Conservation (phyloP, 345 rosid species). For the Triadica sebifera region DNA sequence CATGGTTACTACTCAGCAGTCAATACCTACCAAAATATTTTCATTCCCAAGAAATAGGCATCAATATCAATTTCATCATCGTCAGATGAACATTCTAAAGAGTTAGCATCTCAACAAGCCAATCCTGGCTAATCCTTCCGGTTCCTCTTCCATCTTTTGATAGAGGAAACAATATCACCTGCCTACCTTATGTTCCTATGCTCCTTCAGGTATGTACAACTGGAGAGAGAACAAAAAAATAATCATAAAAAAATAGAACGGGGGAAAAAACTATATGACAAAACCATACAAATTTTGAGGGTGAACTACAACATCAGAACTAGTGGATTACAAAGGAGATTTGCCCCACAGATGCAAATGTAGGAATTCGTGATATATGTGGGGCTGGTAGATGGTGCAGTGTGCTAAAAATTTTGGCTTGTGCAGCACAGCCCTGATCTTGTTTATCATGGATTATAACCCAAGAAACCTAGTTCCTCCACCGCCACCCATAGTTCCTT, state of each 20-base stretch:
- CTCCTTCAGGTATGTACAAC: constrained; percentile 7
- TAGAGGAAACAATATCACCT: constrained; percentile 6
- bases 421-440: not conserved
- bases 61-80: too few relatives aligned
- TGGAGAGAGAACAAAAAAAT: not conserved
- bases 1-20: too few relatives aligned
- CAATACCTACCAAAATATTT: too few relatives aligned
- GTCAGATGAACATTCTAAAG: not conserved
- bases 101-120: not conserved
- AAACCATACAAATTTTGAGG: constrained; percentile 22
- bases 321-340: constrained; percentile 3
- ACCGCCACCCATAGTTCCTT: constrained; percentile 13
- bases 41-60: too few relatives aligned
- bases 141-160: not conserved
- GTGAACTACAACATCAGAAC: constrained; percentile 11
- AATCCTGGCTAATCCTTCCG: not conserved
- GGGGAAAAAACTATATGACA: too few relatives aligned
- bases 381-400: constrained; percentile 10
- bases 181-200: not conserved
- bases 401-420: constrained; percentile 2
- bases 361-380: constrained; percentile 8
- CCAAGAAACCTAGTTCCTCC: constrained; percentile 14
- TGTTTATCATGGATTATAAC: constrained; percentile 8
- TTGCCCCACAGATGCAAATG: constrained; percentile 15
- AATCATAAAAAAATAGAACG: not conserved